phyloP scores from a whole-genome alignment of 306 rosid genomes.

The Oemleria cerasiformis region DNA sequence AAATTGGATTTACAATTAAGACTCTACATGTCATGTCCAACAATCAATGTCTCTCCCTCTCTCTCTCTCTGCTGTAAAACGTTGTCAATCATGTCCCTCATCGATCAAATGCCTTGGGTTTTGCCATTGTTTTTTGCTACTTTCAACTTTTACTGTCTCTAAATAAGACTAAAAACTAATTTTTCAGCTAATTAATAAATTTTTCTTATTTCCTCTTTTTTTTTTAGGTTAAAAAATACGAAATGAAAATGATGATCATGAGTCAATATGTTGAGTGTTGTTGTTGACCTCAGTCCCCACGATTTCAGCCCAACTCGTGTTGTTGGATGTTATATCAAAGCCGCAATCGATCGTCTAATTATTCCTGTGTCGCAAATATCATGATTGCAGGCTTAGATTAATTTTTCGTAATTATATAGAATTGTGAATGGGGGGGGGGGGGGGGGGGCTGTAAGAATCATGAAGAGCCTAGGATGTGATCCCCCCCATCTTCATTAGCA shows the following conservation, averaged over 20 bases:
- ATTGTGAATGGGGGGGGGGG: too few species aligned
- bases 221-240: too few species aligned
- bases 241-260: neutral
- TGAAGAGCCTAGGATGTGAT: neutral
- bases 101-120: neutral
- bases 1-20: neutral
- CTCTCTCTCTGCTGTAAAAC: neutral
- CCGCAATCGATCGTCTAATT: too few species aligned
- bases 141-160: too few species aligned
- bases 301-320: too few species aligned
- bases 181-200: too few species aligned
- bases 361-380: neutral
- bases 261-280: neutral
- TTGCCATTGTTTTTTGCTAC: too few species aligned
- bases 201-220: too few species aligned
- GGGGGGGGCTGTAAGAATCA: too few species aligned
- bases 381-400: slow-evolving; percentile 8
- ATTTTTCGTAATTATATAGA: neutral
- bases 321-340: too few species aligned
- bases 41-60: too few species aligned
- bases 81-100: neutral
- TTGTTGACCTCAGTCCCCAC: slow-evolving; percentile 8
- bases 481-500: neutral
- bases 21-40: neutral
- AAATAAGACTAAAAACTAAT: too few species aligned